Evolutionary conservation across 805 yeast species (phyloP).

Genomic region (Candida ponderosae): DNA sequence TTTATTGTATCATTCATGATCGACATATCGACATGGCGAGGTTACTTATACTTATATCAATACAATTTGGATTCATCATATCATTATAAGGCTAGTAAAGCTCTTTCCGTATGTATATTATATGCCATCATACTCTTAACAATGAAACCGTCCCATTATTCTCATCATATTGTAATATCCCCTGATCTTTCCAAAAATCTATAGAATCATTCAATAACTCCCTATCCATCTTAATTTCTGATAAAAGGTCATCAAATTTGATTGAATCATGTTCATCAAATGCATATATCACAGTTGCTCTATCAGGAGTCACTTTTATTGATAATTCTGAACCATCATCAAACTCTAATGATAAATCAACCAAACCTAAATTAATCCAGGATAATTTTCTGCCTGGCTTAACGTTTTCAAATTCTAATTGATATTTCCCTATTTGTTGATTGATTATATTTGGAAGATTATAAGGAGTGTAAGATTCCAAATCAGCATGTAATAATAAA

Average conservation of each 20-base stretch:
- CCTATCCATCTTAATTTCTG: slow-evolving; percentile 33
- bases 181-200: slow-evolving; percentile 57
- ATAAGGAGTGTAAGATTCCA: slow-evolving; percentile 12
- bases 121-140: not conserved
- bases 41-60: no score
- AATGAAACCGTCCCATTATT: slow-evolving; percentile 14
- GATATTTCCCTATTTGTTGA: slow-evolving; percentile 34
- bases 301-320: slow-evolving; percentile 50
- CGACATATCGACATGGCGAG: no score
- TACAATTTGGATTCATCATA: no score
- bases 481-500: slow-evolving; percentile 32
- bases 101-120: not conserved
- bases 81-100: no score
- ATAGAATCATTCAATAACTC: slow-evolving; percentile 32
- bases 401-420: slow-evolving; percentile 29
- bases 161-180: slow-evolving; percentile 35
- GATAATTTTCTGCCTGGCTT: slow-evolving; percentile 54
- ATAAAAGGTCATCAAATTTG: slow-evolving; percentile 25
- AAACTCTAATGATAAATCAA: slow-evolving; percentile 48
- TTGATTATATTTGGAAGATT: slow-evolving; percentile 37
- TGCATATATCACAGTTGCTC: slow-evolving; percentile 53
- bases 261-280: slow-evolving; percentile 28
- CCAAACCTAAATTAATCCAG: slow-evolving; percentile 52
- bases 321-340: slow-evolving; percentile 8
- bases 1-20: no score